Percentiles rank a stretch among this genome's conserved stretches.
phyloP scores from a whole-genome alignment of 192 early-diverging fungal genomes.

The Cetraspora pellucida region DNA sequence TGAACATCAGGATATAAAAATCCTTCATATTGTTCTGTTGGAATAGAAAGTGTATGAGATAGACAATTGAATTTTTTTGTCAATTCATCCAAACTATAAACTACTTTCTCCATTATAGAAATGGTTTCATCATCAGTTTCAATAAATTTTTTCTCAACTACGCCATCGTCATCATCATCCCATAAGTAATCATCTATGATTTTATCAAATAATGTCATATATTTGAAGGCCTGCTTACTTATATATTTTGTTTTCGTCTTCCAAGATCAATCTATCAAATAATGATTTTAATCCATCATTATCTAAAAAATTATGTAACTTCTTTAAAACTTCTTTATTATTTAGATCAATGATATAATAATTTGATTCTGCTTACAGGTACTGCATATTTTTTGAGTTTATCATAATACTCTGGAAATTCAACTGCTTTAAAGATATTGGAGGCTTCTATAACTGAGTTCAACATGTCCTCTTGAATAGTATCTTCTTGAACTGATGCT shows the following conservation, averaged over 20 bases:
- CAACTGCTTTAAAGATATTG: neutral
- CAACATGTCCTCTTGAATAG: neutral
- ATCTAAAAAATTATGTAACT: neutral
- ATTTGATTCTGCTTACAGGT: neutral
- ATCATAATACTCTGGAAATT: neutral
- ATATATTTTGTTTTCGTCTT: neutral
- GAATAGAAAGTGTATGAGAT: too few relatives aligned
- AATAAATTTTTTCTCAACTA: conserved; percentile 11
- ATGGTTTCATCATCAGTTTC: neutral
- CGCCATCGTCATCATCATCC: neutral
- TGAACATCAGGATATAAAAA: neutral
- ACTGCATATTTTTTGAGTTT: neutral
- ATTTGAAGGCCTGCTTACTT: neutral
- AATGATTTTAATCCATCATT: neutral
- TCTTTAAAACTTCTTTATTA: neutral
- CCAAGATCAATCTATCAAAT: neutral
- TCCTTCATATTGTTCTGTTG: too few relatives aligned
- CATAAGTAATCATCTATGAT: neutral
- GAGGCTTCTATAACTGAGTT: neutral
- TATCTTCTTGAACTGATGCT: conserved; percentile 5
- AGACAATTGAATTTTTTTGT: too few relatives aligned
- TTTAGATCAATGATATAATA: neutral
- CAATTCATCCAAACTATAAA: neutral
- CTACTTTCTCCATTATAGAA: neutral
- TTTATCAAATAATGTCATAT: conserved; percentile 7